phyloP scores from a whole-genome alignment of 1,284 basidiomycete genomes.

The Ceratorhiza oryzae-sativae region DNA sequence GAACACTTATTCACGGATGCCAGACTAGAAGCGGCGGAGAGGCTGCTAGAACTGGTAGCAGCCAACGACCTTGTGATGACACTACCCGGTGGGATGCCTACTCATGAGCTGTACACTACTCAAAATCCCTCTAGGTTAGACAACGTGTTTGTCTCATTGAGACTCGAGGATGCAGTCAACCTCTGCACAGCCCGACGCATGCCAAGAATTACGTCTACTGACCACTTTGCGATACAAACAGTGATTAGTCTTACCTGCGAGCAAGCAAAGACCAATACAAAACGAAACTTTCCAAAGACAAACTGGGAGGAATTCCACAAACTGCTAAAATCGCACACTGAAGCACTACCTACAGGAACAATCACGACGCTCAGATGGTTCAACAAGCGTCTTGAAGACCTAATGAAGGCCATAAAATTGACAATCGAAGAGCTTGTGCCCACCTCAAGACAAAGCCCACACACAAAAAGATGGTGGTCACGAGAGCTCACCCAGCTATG shows the following conservation, averaged over 20 bases:
- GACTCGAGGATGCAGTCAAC: background rate
- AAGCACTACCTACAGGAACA: background rate
- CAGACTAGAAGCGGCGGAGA: background rate
- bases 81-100: background rate
- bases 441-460: background rate
- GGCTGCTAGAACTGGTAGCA: background rate
- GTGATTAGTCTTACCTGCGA: background rate
- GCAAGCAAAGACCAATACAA: background rate
- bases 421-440: background rate
- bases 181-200: background rate
- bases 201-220: background rate
- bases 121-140: conserved; percentile 7
- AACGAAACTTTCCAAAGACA: conserved; percentile 7
- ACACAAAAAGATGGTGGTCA: conserved; percentile 39
- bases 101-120: background rate
- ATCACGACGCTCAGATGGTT: background rate
- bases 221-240: conserved; percentile 11
- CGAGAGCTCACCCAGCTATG: background rate
- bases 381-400: background rate
- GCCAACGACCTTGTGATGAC: background rate
- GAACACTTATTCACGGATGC: conserved; percentile 20
- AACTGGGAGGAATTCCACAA: conserved; percentile 41
- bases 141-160: background rate
- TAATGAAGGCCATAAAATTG: conserved; percentile 5
- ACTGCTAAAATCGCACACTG: conserved; percentile 2